Percentiles rank a stretch among this genome's conserved stretches.
Evolutionary conservation across 140 eudicot species (phyloP).

Genomic region (Cichorium intybus): DNA sequence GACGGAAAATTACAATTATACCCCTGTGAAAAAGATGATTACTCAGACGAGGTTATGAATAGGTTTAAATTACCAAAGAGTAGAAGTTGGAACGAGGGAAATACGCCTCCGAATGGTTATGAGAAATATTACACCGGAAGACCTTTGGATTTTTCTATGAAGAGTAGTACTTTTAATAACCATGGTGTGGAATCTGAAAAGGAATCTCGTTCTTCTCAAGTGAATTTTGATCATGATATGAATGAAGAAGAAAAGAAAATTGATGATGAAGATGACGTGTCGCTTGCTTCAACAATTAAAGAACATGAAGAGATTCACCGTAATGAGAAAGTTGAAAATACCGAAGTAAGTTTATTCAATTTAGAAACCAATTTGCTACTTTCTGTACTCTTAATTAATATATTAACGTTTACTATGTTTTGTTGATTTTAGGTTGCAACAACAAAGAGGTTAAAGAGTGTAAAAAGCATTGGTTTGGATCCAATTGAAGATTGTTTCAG

Average conservation of each 20-base stretch:
- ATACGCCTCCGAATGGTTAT: slow-evolving; percentile 41
- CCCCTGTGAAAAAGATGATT: slow-evolving; percentile 13
- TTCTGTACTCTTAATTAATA: not conserved
- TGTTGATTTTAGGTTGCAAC: slow-evolving; percentile 7
- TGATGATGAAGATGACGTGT: slow-evolving; percentile 17
- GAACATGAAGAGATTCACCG: slow-evolving; percentile 17
- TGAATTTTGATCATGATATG: slow-evolving; percentile 19
- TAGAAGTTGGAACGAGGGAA: slow-evolving; percentile 53
- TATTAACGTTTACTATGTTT: not conserved
- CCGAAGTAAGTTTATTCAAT: slow-evolving; percentile 44
- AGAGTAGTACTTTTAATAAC: slow-evolving; percentile 37
- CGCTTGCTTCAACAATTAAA: slow-evolving; percentile 13
- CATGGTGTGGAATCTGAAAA: slow-evolving; percentile 38
- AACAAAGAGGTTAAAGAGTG: slow-evolving; percentile 27
- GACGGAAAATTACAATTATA: not conserved
- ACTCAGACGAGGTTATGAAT: slow-evolving; percentile 22
- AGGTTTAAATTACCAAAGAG: slow-evolving; percentile 46
- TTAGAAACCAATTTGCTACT: not conserved
- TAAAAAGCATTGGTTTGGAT: slow-evolving; percentile 76
- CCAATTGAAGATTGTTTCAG: slow-evolving; percentile 62
- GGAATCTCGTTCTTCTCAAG: slow-evolving; percentile 27
- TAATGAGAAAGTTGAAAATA: slow-evolving; percentile 32
- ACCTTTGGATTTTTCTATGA: slow-evolving; percentile 29
- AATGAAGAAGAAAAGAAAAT: slow-evolving; percentile 28
- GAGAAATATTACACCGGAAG: slow-evolving; percentile 40